Percentiles rank a stretch among this genome's conserved stretches.
Conservation (phyloP, 2,329 filamentous ascomycete species). For the Xylaria sp. region DNA sequence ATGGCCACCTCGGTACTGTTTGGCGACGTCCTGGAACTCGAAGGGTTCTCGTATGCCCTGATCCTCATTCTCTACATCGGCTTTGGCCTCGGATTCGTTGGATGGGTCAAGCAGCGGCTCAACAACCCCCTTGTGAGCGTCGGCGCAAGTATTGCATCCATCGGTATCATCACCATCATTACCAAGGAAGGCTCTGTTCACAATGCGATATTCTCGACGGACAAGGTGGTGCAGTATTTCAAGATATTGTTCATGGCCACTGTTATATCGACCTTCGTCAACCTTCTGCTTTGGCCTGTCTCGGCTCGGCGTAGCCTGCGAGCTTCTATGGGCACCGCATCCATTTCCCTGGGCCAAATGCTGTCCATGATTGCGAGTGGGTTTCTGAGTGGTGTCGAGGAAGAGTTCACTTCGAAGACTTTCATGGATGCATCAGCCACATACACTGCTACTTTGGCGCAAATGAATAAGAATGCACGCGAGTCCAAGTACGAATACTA, state of each 20-base stretch:
- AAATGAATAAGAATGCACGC: conserved; percentile 69
- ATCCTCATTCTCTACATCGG: conserved; percentile 81
- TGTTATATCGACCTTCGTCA: conserved; percentile 64
- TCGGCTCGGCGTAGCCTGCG: conserved; percentile 71
- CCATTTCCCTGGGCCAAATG: conserved; percentile 73
- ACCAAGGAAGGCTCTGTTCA: conserved; percentile 90
- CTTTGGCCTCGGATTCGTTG: conserved; percentile 78
- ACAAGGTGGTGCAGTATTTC: conserved; percentile 74
- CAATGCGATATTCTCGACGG: conserved; percentile 71
- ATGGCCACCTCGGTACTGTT: conserved; percentile 87
- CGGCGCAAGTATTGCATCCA: conserved; percentile 76
- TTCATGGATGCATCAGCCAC: conserved; percentile 57
- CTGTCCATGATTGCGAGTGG: conserved; percentile 74
- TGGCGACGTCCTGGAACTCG: conserved; percentile 58
- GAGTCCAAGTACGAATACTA: conserved; percentile 91
- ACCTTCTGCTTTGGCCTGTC: conserved; percentile 70
- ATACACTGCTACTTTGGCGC: conserved; percentile 62
- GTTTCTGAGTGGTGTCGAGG: conserved; percentile 77
- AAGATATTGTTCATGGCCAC: conserved; percentile 82
- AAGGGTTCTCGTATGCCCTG: conserved; percentile 68
- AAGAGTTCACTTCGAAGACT: conserved; percentile 62
- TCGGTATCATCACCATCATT: conserved; percentile 82
- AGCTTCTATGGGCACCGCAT: conserved; percentile 66
- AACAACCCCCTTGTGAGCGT: conserved; percentile 78
- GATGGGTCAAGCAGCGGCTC: conserved; percentile 77